phyloP scores from a whole-genome alignment of 805 yeast species.

The Suhomyces xylopsoci region DNA sequence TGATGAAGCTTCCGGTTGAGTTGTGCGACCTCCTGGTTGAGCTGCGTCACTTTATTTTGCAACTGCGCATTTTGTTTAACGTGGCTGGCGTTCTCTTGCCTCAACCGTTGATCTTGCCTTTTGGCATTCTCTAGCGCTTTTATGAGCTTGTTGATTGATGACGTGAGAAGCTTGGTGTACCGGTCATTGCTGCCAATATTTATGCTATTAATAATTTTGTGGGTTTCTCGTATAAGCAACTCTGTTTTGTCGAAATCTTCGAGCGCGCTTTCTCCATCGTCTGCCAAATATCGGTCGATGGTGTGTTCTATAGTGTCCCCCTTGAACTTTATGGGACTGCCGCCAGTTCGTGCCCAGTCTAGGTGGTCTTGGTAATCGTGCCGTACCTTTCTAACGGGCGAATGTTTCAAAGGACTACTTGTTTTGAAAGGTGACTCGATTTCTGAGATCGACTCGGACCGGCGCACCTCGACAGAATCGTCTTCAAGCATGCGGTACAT shows the following conservation, averaged over 20 bases:
- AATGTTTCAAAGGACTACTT: conserved; percentile 10
- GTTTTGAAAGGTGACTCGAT: conserved; percentile 9
- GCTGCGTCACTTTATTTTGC: conserved; percentile 10
- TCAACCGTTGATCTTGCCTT: conserved; percentile 1
- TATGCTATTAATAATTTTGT: conserved; percentile 21
- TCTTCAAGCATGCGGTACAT: conserved; percentile 14
- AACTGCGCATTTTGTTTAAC: conserved; percentile 9
- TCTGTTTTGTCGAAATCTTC: conserved; percentile 17
- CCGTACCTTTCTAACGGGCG: conserved; percentile 15
- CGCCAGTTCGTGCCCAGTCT: conserved; percentile 8
- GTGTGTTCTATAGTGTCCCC: conserved; percentile 9
- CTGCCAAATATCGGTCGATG: conserved; percentile 10
- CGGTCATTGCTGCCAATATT: conserved; percentile 22
- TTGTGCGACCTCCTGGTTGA: conserved; percentile 12
- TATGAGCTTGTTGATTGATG: conserved; percentile 27
- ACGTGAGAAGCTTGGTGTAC: conserved; percentile 22
- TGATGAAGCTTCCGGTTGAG: conserved; percentile 13
- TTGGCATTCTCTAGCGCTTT: conserved; percentile 9
- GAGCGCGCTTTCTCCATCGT: not conserved
- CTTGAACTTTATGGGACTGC: conserved; percentile 14
- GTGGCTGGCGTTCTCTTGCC: not conserved
- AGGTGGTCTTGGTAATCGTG: conserved; percentile 18
- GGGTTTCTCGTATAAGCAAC: conserved; percentile 27
- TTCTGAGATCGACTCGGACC: conserved; percentile 7
- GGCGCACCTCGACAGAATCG: conserved; percentile 15